Conservation (phyloP, 2,329 filamentous ascomycete species). For the Aureobasidium uvarum region DNA sequence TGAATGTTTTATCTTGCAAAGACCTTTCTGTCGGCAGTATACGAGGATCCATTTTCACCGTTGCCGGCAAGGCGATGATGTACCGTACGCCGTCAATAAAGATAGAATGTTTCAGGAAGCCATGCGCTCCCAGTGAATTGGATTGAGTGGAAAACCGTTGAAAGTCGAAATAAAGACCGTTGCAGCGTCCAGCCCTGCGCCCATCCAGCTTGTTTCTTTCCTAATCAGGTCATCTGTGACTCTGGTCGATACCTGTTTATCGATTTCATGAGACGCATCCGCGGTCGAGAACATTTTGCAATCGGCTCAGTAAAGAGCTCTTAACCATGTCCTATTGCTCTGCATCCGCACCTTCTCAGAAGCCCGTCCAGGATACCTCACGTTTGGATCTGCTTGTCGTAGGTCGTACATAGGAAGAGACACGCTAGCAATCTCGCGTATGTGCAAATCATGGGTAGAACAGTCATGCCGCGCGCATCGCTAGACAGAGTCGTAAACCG, state of each 20-base stretch:
- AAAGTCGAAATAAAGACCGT: constrained; percentile 20
- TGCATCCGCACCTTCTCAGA: neutral
- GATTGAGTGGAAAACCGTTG: constrained; percentile 9
- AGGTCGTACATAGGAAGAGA: too few species aligned
- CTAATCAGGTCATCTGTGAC: neutral
- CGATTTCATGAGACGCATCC: neutral
- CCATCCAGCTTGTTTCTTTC: constrained; percentile 6
- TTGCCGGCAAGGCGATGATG: constrained; percentile 8
- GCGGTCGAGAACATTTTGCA: neutral
- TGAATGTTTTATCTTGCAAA: neutral
- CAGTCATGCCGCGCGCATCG: too few species aligned
- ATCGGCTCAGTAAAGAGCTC: neutral
- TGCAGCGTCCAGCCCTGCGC: constrained; percentile 8
- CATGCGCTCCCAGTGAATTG: neutral
- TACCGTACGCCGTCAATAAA: constrained; percentile 18
- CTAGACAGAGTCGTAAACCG: too few species aligned
- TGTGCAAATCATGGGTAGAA: too few species aligned
- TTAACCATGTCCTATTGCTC: neutral
- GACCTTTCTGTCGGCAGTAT: neutral
- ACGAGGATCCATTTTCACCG: constrained; percentile 15
- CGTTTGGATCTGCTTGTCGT: too few species aligned
- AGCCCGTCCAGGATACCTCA: neutral
- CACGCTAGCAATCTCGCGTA: too few species aligned
- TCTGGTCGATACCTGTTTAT: neutral
- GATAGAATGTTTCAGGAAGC: neutral